A percentile compares a stretch with the other conserved stretches of the same genome.
Evolutionary conservation across 2,329 filamentous ascomycete species (phyloP).

Genomic region (Nectriaceae sp.): DNA sequence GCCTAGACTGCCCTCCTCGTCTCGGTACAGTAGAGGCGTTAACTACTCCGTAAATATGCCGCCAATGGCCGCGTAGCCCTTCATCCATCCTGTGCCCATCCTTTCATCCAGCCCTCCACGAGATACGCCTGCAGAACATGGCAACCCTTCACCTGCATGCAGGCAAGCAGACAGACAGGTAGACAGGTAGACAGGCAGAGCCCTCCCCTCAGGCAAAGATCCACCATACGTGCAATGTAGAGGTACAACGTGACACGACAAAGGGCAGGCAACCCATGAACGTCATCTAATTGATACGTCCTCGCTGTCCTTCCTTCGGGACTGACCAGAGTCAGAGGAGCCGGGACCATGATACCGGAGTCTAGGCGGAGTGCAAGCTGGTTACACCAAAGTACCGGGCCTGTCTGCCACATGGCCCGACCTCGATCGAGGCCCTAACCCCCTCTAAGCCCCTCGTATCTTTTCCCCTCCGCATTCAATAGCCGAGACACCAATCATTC

Average conservation of each 20-base stretch:
- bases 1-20: no score
- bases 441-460: no score
- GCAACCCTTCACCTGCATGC: neutral
- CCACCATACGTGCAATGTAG: no score
- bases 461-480: no score
- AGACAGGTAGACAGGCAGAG: no score
- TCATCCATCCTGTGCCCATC: neutral
- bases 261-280: neutral
- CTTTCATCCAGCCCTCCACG: neutral
- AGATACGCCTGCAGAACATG: neutral
- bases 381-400: neutral
- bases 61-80: constrained; percentile 5
- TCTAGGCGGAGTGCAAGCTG: neutral
- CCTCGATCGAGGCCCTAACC: no score
- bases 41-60: constrained; percentile 1
- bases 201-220: no score
- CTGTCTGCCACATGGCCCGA: no score
- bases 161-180: no score
- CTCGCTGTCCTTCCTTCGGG: neutral
- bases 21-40: no score
- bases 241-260: neutral
- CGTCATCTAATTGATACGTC: neutral
- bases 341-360: neutral
- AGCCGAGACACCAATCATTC: no score
- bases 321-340: neutral